These are phyloP conservation scores for Medicago truncatula DNA, from an alignment of 306 rosid genomes.

Conservation along the genomic window DNA sequence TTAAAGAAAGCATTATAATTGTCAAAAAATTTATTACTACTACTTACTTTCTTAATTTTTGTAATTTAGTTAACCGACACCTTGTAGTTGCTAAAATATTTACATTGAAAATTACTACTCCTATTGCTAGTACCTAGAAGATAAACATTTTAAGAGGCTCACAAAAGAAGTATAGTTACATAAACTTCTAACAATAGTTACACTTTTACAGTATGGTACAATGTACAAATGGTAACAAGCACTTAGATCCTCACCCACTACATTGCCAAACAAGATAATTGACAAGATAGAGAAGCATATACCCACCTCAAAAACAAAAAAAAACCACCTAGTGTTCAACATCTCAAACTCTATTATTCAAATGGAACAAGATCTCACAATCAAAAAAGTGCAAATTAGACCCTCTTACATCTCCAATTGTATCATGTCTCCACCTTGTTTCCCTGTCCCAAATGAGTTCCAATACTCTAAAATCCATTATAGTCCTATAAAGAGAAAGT, in stretches of 20 bases:
- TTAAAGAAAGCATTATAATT: too few species aligned
- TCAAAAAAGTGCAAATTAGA: conserved; percentile 12
- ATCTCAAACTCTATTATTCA: conserved; percentile 27
- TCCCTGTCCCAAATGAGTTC: conserved; percentile 50
- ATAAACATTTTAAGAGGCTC: not conserved
- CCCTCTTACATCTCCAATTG: conserved; percentile 50
- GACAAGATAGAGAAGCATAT: conserved; percentile 36
- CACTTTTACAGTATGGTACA: conserved; percentile 24
- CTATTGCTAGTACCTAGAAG: too few species aligned
- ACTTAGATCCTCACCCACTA: conserved; percentile 30
- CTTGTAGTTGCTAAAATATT: too few species aligned
- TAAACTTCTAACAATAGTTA: conserved; percentile 10
- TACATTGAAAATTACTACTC: too few species aligned
- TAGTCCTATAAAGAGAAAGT: conserved; percentile 34
- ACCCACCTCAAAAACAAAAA: conserved; percentile 17
- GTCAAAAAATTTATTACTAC: too few species aligned
- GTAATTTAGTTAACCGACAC: too few species aligned
- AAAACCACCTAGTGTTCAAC: conserved; percentile 5
- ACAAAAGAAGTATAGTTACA: not conserved
- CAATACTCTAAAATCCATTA: conserved; percentile 60
- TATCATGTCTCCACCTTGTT: conserved; percentile 63
- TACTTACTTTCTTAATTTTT: too few species aligned
- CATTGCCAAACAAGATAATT: conserved; percentile 32
- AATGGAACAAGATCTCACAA: conserved; percentile 57
- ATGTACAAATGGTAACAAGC: conserved; percentile 34